phyloP scores from a whole-genome alignment of 2,329 filamentous ascomycete species.

The Trichophyton simii region DNA sequence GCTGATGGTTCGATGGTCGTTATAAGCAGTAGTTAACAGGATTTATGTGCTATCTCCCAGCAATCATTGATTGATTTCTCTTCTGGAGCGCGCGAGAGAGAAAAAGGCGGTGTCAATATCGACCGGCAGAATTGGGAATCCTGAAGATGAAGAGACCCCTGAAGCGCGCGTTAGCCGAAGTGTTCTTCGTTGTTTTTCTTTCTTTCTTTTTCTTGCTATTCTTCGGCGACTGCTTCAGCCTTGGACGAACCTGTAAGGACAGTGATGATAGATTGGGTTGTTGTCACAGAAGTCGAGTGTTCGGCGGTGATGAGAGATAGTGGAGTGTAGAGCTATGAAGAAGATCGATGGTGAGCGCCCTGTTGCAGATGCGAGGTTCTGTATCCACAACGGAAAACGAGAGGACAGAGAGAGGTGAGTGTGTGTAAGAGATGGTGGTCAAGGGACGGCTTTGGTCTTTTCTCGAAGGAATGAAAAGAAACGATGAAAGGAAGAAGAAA shows the following conservation, averaged over 20 bases:
- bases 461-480: constrained; percentile 5
- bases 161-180: background rate
- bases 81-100: background rate
- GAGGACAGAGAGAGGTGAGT: background rate
- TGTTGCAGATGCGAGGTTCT: background rate
- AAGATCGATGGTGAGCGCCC: background rate
- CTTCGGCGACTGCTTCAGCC: background rate
- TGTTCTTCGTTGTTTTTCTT: background rate
- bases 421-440: background rate
- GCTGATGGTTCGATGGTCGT: background rate
- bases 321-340: background rate
- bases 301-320: background rate
- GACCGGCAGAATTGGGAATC: background rate
- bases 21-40: background rate
- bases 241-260: background rate
- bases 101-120: constrained; percentile 2
- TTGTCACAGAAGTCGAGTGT: background rate
- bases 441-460: background rate
- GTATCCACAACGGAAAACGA: constrained; percentile 2
- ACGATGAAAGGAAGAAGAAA: constrained; percentile 10
- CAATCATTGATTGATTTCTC: constrained; percentile 12
- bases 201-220: background rate
- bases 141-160: background rate
- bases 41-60: constrained; percentile 9
- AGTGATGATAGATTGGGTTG: background rate